Conservation (phyloP, 306 rosid species). For the Inga laurina region DNA sequence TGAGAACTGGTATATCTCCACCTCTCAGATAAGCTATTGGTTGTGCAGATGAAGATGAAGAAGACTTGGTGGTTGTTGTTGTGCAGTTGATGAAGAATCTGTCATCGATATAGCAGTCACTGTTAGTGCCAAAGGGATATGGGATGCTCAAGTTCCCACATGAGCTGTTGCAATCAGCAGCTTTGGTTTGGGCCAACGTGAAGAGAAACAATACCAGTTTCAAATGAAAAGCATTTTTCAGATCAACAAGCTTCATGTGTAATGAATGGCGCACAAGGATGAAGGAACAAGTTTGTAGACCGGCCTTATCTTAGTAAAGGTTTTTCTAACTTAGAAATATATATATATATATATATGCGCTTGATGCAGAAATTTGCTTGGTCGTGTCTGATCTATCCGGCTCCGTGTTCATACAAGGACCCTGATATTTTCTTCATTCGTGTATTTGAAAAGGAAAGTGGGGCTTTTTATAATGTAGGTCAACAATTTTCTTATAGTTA, state of each 20-base stretch:
- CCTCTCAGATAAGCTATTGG: not conserved
- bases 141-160: constrained; percentile 15
- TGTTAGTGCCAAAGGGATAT: constrained; percentile 15
- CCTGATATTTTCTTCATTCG: not conserved
- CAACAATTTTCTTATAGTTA: no score
- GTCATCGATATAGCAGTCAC: not conserved
- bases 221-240: not conserved
- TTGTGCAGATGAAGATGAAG: not conserved
- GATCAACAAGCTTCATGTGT: no score
- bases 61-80: not conserved
- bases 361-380: not conserved
- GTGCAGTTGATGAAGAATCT: not conserved
- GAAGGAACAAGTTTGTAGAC: not conserved
- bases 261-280: not conserved
- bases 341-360: not conserved
- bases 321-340: no score
- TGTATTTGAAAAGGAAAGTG: no score
- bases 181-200: not conserved
- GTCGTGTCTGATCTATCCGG: not conserved
- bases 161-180: not conserved
- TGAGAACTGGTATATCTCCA: not conserved
- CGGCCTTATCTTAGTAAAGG: not conserved
- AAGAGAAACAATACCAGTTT: not conserved
- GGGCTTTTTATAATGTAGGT: no score
- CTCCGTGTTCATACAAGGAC: not conserved